A percentile compares a stretch with the other conserved stretches of the same genome.
These are phyloP conservation scores for Saccharomycopsis malanga DNA, from an alignment of 805 yeast species.

Conservation along the genomic window DNA sequence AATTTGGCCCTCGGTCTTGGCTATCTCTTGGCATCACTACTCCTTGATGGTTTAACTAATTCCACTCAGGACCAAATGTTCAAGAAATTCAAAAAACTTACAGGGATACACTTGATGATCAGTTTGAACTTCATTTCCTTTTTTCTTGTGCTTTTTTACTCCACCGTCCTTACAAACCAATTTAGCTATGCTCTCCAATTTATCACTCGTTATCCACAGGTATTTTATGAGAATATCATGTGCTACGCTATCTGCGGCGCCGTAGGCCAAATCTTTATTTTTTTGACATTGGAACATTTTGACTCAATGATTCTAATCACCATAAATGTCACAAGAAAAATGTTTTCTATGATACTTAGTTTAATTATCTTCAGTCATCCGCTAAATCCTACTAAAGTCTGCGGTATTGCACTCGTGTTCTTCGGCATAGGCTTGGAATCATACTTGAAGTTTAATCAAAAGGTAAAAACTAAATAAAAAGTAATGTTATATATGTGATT, in stretches of 20 bases:
- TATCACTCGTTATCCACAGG: slow-evolving; percentile 43
- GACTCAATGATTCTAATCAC: slow-evolving; percentile 84
- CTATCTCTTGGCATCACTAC: slow-evolving; percentile 52
- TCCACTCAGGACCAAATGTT: slow-evolving; percentile 88
- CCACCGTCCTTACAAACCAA: slow-evolving; percentile 43
- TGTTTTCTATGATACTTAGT: slow-evolving; percentile 89
- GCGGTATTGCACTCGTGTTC: slow-evolving; percentile 74
- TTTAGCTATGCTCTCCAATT: slow-evolving; percentile 43
- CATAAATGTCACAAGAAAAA: slow-evolving; percentile 92
- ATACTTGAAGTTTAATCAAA: slow-evolving; percentile 32
- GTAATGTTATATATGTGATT: background rate
- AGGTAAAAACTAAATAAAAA: slow-evolving; percentile 1
- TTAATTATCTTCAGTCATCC: slow-evolving; percentile 82
- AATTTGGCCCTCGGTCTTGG: slow-evolving; percentile 46
- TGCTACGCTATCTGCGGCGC: slow-evolving; percentile 77
- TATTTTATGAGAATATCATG: slow-evolving; percentile 47
- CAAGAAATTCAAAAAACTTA: slow-evolving; percentile 40
- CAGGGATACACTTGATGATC: slow-evolving; percentile 88
- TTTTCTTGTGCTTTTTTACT: slow-evolving; percentile 43
- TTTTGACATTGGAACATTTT: slow-evolving; percentile 72
- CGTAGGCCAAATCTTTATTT: slow-evolving; percentile 90
- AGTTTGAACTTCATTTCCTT: slow-evolving; percentile 45
- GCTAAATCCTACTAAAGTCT: slow-evolving; percentile 60
- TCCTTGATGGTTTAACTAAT: slow-evolving; percentile 88
- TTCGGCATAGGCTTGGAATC: slow-evolving; percentile 84